phyloP scores from a whole-genome alignment of 2,329 filamentous ascomycete species.

The Epichloe coenophiala region DNA sequence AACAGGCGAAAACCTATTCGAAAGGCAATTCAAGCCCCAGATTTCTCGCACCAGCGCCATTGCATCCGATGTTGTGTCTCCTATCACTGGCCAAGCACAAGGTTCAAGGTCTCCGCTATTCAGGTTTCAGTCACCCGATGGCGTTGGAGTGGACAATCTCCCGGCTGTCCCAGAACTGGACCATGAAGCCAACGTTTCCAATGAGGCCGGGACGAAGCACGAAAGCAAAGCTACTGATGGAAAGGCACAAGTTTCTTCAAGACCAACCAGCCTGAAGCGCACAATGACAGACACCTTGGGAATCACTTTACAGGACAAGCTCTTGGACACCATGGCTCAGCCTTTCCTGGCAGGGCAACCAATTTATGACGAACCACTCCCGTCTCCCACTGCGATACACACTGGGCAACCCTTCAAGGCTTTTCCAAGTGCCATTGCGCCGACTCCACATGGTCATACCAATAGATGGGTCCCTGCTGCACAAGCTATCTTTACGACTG shows the following conservation, averaged over 20 bases:
- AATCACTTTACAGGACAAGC: conserved; percentile 63
- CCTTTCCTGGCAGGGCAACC: conserved; percentile 49
- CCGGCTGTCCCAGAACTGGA: conserved; percentile 10
- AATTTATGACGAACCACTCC: conserved; percentile 21
- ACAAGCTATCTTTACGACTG: conserved; percentile 97
- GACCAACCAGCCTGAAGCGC: conserved; percentile 60
- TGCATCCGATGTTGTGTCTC: conserved; percentile 21
- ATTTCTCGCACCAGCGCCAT: conserved; percentile 36
- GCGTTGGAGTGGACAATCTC: conserved; percentile 7
- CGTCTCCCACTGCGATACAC: conserved; percentile 30
- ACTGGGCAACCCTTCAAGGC: conserved; percentile 26
- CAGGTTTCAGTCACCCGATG: conserved; percentile 5
- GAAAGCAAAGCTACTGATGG: conserved; percentile 32
- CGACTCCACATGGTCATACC: conserved; percentile 70
- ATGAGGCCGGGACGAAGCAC: conserved; percentile 42
- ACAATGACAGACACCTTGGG: conserved; percentile 76
- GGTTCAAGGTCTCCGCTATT: conserved; percentile 9
- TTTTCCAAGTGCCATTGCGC: conserved; percentile 34
- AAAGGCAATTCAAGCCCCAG: conserved; percentile 57
- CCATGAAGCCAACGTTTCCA: conserved; percentile 33
- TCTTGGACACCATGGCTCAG: conserved; percentile 73
- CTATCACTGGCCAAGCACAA: conserved; percentile 11
- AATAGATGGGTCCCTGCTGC: conserved; percentile 83
- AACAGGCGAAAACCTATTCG: conserved; percentile 69
- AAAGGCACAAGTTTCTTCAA: conserved; percentile 39